phyloP scores from a whole-genome alignment of 2,329 filamentous ascomycete species.

The Dactylellina cionopaga region DNA sequence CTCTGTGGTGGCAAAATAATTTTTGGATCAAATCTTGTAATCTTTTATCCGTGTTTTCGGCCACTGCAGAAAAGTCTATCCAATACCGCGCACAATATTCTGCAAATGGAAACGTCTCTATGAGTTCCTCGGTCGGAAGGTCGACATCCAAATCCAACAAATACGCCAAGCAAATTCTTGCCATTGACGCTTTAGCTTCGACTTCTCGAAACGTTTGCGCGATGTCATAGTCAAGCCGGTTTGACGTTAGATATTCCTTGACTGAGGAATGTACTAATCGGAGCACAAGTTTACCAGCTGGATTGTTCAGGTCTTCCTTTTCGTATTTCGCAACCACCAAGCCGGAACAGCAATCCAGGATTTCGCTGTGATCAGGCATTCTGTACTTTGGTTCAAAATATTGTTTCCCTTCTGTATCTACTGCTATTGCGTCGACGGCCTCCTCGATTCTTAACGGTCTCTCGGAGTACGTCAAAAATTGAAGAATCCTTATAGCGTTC shows the following conservation, averaged over 20 bases:
- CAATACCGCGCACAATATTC: slow-evolving; percentile 56
- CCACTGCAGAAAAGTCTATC: slow-evolving; percentile 47
- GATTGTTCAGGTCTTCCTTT: no score
- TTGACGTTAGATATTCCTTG: slow-evolving; percentile 12
- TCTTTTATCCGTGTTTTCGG: slow-evolving; percentile 30
- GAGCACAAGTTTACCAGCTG: slow-evolving; percentile 7
- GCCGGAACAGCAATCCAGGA: neutral
- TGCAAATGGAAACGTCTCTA: slow-evolving; percentile 51
- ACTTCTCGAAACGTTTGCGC: slow-evolving; percentile 31
- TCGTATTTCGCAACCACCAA: slow-evolving; percentile 45
- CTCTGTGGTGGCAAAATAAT: neutral
- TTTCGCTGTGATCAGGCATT: slow-evolving; percentile 54
- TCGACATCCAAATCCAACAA: slow-evolving; percentile 50
- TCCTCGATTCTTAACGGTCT: slow-evolving; percentile 53
- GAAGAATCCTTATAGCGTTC: slow-evolving; percentile 56
- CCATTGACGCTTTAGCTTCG: slow-evolving; percentile 51
- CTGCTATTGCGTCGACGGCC: neutral
- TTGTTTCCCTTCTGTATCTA: slow-evolving; percentile 25
- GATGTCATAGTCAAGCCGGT: slow-evolving; percentile 56
- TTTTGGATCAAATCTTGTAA: neutral
- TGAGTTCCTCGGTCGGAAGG: neutral
- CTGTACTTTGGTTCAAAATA: slow-evolving; percentile 40
- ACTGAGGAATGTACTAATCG: slow-evolving; percentile 9
- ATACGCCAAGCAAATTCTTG: slow-evolving; percentile 56
- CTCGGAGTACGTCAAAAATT: slow-evolving; percentile 57